phyloP scores from a whole-genome alignment of 305 asterid genomes.

The Fraxinus albicans region DNA sequence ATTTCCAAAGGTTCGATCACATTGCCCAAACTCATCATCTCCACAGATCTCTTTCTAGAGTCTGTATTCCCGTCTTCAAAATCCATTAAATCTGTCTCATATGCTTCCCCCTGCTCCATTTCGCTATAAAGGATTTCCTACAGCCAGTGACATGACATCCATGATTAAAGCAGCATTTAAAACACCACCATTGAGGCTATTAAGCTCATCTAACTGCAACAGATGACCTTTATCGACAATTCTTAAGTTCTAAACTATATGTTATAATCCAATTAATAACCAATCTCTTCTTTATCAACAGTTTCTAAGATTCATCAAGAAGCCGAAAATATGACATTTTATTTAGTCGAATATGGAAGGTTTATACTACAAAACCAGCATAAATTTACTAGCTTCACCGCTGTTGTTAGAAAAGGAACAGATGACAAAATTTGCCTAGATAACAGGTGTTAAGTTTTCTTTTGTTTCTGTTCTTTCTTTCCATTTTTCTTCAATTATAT shows the following conservation, averaged over 20 bases:
- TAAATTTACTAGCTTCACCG: background rate
- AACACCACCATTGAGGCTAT: background rate
- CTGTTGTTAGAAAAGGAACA: background rate
- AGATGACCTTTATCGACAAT: background rate
- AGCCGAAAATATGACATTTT: background rate
- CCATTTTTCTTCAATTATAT: background rate
- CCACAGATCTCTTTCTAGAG: slow-evolving; percentile 53
- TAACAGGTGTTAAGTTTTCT: background rate
- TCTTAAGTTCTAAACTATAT: background rate
- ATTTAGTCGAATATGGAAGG: background rate
- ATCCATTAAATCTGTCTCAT: slow-evolving; percentile 60
- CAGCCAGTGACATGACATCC: slow-evolving; percentile 13
- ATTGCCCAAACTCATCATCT: slow-evolving; percentile 48
- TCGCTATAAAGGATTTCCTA: slow-evolving; percentile 71
- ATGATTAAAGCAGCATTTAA: background rate
- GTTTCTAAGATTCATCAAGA: background rate
- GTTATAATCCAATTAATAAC: background rate
- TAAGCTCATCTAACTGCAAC: background rate
- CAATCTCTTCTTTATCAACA: background rate
- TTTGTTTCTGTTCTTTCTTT: background rate
- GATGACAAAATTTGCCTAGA: background rate
- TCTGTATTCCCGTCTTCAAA: slow-evolving; percentile 57
- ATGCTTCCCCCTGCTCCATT: slow-evolving; percentile 63
- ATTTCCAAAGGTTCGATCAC: slow-evolving; percentile 52
- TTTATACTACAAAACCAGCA: background rate